Evolutionary conservation across 192 early-diverging fungal species (phyloP), one percentile per base, ranked within the genome.

Genomic region (Umbelopsis sp.): DNA sequence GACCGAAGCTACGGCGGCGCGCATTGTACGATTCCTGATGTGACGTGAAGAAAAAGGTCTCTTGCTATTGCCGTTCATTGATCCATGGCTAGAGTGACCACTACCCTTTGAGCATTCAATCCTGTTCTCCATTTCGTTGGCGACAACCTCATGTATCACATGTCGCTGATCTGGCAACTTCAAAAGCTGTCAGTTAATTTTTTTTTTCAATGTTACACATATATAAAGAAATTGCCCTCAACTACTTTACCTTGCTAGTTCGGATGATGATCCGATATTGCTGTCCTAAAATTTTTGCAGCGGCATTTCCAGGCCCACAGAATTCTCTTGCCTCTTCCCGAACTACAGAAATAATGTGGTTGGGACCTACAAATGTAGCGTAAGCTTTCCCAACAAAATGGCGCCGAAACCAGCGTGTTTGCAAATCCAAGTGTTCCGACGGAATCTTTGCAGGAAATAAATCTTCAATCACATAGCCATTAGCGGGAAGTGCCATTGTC

Each of bases 221-320:
- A 56, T 54, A 21, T 51, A 22, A 1, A 14, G 1, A 34, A 59
- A 49, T 52, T 17, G 2, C 16, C n/a, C n/a, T 6, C 47, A 5
- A 49, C 14, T 49, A 0, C 8, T 1, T 45, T 73, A 78, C 77
- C 45, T 73, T 69, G 65, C 66, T 73, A 11, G 51, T 74, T 31
- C 78, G 70, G 31, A 76, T 74, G n/a, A 76, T 76, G 22, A 80
- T 62, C 12, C 78, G 74, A 44, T 70, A 80, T 66, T 76, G 74
- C 31, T 67, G 56, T 7, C 70, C 69, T 4, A 72, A 31, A 20
- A 73, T 26, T 21, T 66, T 41, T 21, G 73, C 53, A 17, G 66
- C 73, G 25, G 44, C 67, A 68, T 54, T 69, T 24, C 53, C 66
- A 24, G 73, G 66, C 12, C 41, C 68, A 74, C 56, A 31, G 25